Evolutionary conservation across 2,329 filamentous ascomycete genomes (phyloP), one percentile per base, ranked within the genome.

Genomic region (Colletotrichum sidae): DNA sequence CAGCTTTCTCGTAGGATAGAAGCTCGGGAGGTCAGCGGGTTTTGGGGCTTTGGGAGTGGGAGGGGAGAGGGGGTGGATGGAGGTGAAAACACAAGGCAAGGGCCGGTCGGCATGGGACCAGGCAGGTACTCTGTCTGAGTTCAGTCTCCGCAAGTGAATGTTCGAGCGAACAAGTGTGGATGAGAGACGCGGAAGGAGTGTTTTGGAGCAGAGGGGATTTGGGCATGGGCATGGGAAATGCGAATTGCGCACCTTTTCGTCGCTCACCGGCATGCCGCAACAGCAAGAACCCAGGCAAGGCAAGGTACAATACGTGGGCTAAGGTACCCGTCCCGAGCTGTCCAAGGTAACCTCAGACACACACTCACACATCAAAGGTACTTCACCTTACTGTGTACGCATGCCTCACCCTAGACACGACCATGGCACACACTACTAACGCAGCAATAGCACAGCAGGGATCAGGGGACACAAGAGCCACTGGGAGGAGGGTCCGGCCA

Each of bases 181-280:
- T 56, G 34, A 57, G 37, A 34, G 58, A 52, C 49, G 56, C 15
- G 42, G 42, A 44, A 44, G 61, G 50, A 54, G 38, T 47, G 60
- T 61, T 58, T 65, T 49, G 47, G 17, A 52, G 46, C 49, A 33
- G 52, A 45, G 33, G 47, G 54, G 63, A 56, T 55, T 65, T 55
- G 57, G 62, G 62, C 58, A 65, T 56, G 62, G 63, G 59, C 17
- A 62, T 65, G 62, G 62, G 62, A 66, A 66, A 66, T 55, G 52
- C 62, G 63, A 63, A 66, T 66, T 66, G 58, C 63, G 63, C 58
- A 66, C 63, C 62, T 65, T 65, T 25, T 57, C 34, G 37, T 56
- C 35, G 58, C 53, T 63, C 52, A 37, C 60, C 52, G 42, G 63
- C 58, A 66, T 53, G 63, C 47, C 41, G 46, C 53, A 37, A 66